These are phyloP conservation scores for Myxozyma sirexii DNA, from an alignment of 805 yeast genomes.

Conservation along the genomic window DNA sequence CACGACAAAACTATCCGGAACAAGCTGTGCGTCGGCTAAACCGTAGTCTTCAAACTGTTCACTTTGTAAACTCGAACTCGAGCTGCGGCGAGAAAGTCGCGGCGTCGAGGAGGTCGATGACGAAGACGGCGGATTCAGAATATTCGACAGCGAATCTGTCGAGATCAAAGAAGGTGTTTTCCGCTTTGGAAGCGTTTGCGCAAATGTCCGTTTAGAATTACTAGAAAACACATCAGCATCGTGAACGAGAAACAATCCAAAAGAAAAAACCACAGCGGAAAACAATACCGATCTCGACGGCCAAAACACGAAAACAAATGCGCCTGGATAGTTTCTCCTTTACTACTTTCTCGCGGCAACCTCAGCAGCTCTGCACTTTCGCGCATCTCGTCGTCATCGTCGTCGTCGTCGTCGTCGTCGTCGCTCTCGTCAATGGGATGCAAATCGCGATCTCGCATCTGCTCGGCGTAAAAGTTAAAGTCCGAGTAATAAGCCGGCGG, in stretches of 20 bases:
- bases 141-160: conserved; percentile 7
- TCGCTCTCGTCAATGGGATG: not conserved
- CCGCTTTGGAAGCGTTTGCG: not conserved
- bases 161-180: conserved; percentile 17
- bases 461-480: conserved; percentile 30
- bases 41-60: conserved; percentile 21
- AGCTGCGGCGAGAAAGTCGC: not conserved
- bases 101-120: not conserved
- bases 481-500: conserved; percentile 24
- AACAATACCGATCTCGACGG: not conserved
- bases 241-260: no score
- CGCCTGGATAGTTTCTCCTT: not conserved
- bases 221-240: no score
- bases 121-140: conserved; percentile 4
- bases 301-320: conserved; percentile 7
- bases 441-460: conserved; percentile 18
- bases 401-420: conserved; percentile 10
- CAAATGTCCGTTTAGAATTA: no score
- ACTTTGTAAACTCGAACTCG: not conserved
- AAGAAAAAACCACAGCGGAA: no score
- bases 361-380: conserved; percentile 11
- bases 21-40: conserved; percentile 26
- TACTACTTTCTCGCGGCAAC: not conserved
- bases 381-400: conserved; percentile 3
- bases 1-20: conserved; percentile 28